Evolutionary conservation across 2,329 filamentous ascomycete species (phyloP).

Genomic region (Drechslerella coelobrocha): DNA sequence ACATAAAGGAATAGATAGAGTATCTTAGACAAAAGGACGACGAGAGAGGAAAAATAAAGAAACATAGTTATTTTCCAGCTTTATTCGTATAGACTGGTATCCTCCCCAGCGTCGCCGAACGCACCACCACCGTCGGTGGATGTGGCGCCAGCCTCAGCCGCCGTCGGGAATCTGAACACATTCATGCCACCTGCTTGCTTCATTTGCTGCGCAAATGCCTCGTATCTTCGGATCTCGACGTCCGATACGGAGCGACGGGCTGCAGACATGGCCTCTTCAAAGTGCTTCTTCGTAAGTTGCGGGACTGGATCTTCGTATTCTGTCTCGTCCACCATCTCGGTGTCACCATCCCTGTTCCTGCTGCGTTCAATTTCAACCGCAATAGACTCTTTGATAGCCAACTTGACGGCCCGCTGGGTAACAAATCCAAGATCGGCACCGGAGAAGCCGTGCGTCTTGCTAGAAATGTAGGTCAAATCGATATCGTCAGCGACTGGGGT

Average conservation of each 20-base stretch:
- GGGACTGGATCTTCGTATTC: slow-evolving; percentile 91
- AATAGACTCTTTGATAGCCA: slow-evolving; percentile 98
- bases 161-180: slow-evolving; percentile 93
- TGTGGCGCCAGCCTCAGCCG: slow-evolving; percentile 65
- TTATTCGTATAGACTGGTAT: slow-evolving; percentile 97
- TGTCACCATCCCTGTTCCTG: slow-evolving; percentile 81
- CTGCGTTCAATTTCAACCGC: slow-evolving; percentile 82
- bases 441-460: slow-evolving; percentile 98
- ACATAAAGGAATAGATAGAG: slow-evolving; percentile 24
- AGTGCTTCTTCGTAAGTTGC: slow-evolving; percentile 93
- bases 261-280: slow-evolving; percentile 97
- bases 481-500: slow-evolving; percentile 88
- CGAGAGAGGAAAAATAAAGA: slow-evolving; percentile 36
- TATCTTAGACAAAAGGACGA: slow-evolving; percentile 52
- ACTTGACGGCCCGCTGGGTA: slow-evolving; percentile 97
- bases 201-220: slow-evolving; percentile 98
- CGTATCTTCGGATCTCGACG: slow-evolving; percentile 96
- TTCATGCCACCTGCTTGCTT: slow-evolving; percentile 95
- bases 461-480: slow-evolving; percentile 87
- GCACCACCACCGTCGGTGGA: slow-evolving; percentile 62
- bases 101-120: slow-evolving; percentile 86
- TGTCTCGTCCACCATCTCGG: slow-evolving; percentile 75
- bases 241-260: slow-evolving; percentile 93
- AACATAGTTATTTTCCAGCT: slow-evolving; percentile 50
- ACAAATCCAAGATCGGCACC: slow-evolving; percentile 99